A percentile compares a stretch with the other conserved stretches of the same genome.
Conservation (phyloP, 108 stramenopile species). For the Licmophora abbreviata region DNA sequence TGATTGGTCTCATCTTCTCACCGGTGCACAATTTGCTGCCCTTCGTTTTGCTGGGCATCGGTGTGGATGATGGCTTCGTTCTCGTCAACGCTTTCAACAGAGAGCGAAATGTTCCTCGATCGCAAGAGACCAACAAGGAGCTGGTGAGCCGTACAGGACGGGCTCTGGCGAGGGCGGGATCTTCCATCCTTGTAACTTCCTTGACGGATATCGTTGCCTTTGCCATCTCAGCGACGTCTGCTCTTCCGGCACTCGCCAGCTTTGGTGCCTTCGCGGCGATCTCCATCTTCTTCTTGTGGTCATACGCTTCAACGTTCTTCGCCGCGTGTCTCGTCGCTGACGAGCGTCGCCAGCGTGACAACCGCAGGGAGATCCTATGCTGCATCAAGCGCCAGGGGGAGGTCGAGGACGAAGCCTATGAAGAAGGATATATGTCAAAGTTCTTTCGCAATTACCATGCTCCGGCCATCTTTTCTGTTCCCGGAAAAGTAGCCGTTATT, state of each 20-base stretch:
- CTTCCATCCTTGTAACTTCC: conserved; percentile 65
- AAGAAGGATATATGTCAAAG: conserved; percentile 32
- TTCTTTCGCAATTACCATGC: conserved; percentile 57
- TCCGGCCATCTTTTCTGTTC: conserved; percentile 34
- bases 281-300: conserved; percentile 66
- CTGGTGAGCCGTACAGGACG: conserved; percentile 29
- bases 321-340: conserved; percentile 57
- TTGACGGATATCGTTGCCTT: conserved; percentile 75
- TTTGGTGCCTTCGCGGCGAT: conserved; percentile 74
- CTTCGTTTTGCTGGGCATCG: conserved; percentile 77
- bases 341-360: conserved; percentile 70
- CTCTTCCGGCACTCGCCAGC: conserved; percentile 60
- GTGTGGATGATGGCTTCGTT: conserved; percentile 82
- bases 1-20: conserved; percentile 57
- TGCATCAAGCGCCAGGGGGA: conserved; percentile 40
- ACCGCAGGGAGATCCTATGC: conserved; percentile 51
- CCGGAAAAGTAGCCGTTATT: conserved; percentile 27
- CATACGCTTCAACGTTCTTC: conserved; percentile 59
- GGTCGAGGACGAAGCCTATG: conserved; percentile 15
- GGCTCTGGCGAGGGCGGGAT: conserved; percentile 49
- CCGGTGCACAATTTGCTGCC: conserved; percentile 74
- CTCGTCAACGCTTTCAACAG: conserved; percentile 68
- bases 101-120: conserved; percentile 42
- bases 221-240: conserved; percentile 53
- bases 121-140: conserved; percentile 28